Evolutionary conservation across 495 filamentous ascomycete species (phyloP).

Genomic region (Lasiosphaeria miniovina): DNA sequence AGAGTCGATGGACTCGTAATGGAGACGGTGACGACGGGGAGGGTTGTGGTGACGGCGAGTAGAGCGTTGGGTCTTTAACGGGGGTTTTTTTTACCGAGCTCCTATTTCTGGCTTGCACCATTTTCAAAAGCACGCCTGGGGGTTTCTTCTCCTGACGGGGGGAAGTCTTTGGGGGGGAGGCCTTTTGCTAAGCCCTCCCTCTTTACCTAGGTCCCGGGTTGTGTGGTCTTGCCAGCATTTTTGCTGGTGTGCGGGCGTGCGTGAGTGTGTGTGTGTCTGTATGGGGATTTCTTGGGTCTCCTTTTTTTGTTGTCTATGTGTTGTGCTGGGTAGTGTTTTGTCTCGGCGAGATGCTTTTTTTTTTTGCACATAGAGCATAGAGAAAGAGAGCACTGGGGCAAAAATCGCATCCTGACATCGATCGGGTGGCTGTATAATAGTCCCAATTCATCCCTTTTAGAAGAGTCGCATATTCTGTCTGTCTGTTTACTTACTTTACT

Average conservation of each 20-base stretch:
- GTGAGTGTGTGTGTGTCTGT: slow-evolving; percentile 16
- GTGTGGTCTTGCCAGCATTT: slow-evolving; percentile 8
- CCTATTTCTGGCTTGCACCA: neutral
- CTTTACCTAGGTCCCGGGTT: neutral
- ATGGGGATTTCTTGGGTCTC: slow-evolving; percentile 15
- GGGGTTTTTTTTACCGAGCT: neutral
- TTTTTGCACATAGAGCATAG: slow-evolving; percentile 24
- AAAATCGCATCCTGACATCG: slow-evolving; percentile 21
- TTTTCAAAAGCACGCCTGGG: neutral
- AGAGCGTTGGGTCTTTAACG: slow-evolving; percentile 1
- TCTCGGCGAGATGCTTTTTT: slow-evolving; percentile 18
- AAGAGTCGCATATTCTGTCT: neutral
- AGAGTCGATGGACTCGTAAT: neutral
- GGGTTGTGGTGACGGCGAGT: slow-evolving; percentile 6
- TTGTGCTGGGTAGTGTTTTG: too few species aligned
- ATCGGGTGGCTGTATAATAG: slow-evolving; percentile 24
- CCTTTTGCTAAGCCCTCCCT: neutral
- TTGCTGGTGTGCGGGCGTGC: neutral
- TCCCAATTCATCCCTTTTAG: slow-evolving; percentile 20
- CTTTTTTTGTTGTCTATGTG: slow-evolving; percentile 19
- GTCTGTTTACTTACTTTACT: too few species aligned
- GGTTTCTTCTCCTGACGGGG: neutral
- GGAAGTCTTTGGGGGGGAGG: neutral
- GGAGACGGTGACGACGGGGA: neutral
- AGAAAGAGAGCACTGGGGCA: slow-evolving; percentile 29